phyloP scores from a whole-genome alignment of 2,329 filamentous ascomycete genomes.

The Trichoderma breve region DNA sequence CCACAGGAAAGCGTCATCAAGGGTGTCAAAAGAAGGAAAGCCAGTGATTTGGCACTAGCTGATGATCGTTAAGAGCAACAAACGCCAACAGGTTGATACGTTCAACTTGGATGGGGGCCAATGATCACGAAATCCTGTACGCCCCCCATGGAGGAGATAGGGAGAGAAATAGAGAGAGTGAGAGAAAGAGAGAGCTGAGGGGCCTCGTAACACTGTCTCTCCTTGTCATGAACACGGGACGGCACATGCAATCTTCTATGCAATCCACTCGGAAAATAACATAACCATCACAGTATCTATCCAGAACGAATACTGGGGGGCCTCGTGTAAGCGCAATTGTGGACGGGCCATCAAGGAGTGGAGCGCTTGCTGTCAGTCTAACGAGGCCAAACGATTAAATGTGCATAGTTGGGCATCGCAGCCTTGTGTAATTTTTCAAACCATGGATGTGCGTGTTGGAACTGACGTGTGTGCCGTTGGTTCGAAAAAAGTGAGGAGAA shows the following conservation, averaged over 20 bases:
- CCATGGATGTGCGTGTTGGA: conserved; percentile 8
- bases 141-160: background rate
- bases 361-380: conserved; percentile 16
- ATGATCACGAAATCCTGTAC: background rate
- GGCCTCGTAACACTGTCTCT: background rate
- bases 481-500: conserved; percentile 1
- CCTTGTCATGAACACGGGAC: background rate
- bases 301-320: conserved; percentile 8
- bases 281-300: conserved; percentile 7
- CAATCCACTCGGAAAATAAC: background rate
- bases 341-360: conserved; percentile 15
- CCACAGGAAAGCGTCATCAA: background rate
- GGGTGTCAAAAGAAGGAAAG: background rate
- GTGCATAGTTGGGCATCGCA: conserved; percentile 18
- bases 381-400: conserved; percentile 2
- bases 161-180: background rate
- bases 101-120: background rate
- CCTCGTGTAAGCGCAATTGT: conserved; percentile 16
- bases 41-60: background rate
- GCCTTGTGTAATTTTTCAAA: conserved; percentile 12
- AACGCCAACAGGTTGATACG: background rate
- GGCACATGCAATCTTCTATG: background rate
- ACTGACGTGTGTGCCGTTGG: conserved; percentile 1
- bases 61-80: background rate
- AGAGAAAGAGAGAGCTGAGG: background rate